These are phyloP conservation scores for Russula earlei DNA, from an alignment of 768 basidiomycete species.

Conservation along the genomic window DNA sequence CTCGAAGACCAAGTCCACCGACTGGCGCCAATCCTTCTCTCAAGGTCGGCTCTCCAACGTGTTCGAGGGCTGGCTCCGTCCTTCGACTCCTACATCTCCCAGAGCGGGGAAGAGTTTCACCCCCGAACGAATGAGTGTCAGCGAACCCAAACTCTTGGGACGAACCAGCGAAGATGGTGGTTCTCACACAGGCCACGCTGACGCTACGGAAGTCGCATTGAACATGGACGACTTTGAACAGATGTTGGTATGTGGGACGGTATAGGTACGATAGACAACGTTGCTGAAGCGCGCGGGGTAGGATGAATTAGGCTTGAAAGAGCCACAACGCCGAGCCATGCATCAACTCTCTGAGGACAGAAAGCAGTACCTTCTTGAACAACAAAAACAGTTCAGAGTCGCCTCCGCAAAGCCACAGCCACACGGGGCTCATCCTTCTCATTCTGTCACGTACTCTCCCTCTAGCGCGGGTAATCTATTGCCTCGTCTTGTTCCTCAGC, in stretches of 20 bases:
- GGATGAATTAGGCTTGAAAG: constrained; percentile 69
- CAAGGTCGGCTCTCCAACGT: constrained; percentile 55
- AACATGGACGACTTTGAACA: constrained; percentile 49
- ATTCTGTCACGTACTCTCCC: constrained; percentile 49
- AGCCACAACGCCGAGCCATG: constrained; percentile 56
- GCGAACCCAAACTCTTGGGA: constrained; percentile 57
- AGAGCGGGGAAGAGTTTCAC: constrained; percentile 22
- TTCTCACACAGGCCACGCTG: constrained; percentile 24
- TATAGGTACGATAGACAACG: neutral
- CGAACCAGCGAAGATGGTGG: constrained; percentile 24
- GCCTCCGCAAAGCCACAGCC: constrained; percentile 24
- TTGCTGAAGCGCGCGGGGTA: constrained; percentile 25
- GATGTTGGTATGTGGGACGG: constrained; percentile 47
- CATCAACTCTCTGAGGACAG: constrained; percentile 48
- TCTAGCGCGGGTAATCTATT: constrained; percentile 47
- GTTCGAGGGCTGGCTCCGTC: constrained; percentile 56
- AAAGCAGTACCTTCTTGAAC: constrained; percentile 57
- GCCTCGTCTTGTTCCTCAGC: constrained; percentile 60
- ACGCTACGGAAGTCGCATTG: constrained; percentile 27
- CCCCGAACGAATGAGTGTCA: constrained; percentile 48
- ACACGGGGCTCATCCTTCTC: constrained; percentile 28
- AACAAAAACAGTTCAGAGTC: constrained; percentile 38
- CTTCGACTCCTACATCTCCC: constrained; percentile 32
- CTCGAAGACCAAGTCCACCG: constrained; percentile 27
- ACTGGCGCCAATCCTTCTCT: constrained; percentile 46